Conservation (phyloP, 2,329 filamentous ascomycete genomes). For the Fusarium cyanostomum region DNA sequence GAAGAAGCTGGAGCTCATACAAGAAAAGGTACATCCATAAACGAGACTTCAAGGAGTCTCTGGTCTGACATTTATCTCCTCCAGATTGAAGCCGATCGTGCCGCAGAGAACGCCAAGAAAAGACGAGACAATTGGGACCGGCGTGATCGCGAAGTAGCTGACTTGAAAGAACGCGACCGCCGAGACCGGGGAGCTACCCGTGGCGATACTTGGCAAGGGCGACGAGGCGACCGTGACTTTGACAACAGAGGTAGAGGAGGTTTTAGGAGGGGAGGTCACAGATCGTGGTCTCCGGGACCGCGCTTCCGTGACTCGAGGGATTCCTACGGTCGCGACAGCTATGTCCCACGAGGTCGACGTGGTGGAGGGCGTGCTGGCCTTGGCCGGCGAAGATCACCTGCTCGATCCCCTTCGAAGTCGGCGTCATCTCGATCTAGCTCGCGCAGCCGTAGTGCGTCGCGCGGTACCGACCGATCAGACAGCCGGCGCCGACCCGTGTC, state of each 20-base stretch:
- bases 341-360: constrained; percentile 61
- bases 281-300: constrained; percentile 60
- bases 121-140: constrained; percentile 76
- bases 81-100: constrained; percentile 83
- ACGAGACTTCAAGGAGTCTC: background rate
- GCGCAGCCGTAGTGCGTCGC: constrained; percentile 46
- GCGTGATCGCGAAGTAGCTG: constrained; percentile 76
- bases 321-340: constrained; percentile 60
- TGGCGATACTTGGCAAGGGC: constrained; percentile 63
- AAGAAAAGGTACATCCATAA: constrained; percentile 78
- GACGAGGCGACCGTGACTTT: constrained; percentile 62
- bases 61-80: constrained; percentile 4
- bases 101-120: constrained; percentile 77
- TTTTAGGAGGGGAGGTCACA: constrained; percentile 55
- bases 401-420: constrained; percentile 49
- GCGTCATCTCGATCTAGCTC: constrained; percentile 48
- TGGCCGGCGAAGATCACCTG: constrained; percentile 44
- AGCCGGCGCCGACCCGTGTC: constrained; percentile 48
- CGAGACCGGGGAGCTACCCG: constrained; percentile 62
- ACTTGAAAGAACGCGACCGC: constrained; percentile 72
- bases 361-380: constrained; percentile 53
- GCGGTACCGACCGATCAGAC: constrained; percentile 45
- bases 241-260: constrained; percentile 56
- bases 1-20: constrained; percentile 93
- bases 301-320: constrained; percentile 56